A percentile compares a stretch with the other conserved stretches of the same genome.
These are phyloP conservation scores for Berkeleyomyces rouxiae DNA, from an alignment of 2,329 filamentous ascomycete genomes.

Conservation along the genomic window DNA sequence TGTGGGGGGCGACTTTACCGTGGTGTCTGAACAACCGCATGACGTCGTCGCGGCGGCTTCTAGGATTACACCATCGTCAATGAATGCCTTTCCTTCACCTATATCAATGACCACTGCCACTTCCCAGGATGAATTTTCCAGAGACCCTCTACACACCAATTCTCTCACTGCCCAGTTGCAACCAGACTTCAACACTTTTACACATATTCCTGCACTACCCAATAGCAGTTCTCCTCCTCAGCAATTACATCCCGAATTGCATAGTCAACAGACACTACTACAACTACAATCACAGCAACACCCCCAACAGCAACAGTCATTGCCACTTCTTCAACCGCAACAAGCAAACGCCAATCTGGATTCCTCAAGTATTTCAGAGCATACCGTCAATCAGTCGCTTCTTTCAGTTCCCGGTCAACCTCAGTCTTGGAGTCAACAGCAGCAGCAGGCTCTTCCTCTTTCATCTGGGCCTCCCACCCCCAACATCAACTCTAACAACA, in stretches of 20 bases:
- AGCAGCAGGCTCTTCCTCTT: slow-evolving; percentile 7
- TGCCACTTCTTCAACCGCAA: background rate
- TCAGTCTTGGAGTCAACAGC: background rate
- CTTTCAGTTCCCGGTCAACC: slow-evolving; percentile 4
- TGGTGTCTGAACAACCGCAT: slow-evolving; percentile 4
- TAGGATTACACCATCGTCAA: background rate
- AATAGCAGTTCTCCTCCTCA: background rate
- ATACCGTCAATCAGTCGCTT: background rate
- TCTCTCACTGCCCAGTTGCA: slow-evolving; percentile 1
- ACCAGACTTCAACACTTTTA: slow-evolving; percentile 5
- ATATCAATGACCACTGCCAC: slow-evolving; percentile 11
- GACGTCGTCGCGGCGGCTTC: slow-evolving; percentile 9
- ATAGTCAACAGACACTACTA: background rate
- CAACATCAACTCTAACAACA: background rate
- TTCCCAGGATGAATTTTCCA: background rate
- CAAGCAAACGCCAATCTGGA: slow-evolving; percentile 5
- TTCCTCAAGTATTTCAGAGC: background rate
- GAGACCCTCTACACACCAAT: background rate
- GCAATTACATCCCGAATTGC: background rate
- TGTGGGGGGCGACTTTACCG: background rate
- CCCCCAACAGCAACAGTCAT: background rate
- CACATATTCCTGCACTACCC: background rate
- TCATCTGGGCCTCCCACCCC: background rate
- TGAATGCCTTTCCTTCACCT: slow-evolving; percentile 10
- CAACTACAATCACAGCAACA: background rate